Evolutionary conservation across 129 eudicot genomes (phyloP), one percentile per base, ranked within the genome.

Genomic region (Chrysanthemum makinoi): DNA sequence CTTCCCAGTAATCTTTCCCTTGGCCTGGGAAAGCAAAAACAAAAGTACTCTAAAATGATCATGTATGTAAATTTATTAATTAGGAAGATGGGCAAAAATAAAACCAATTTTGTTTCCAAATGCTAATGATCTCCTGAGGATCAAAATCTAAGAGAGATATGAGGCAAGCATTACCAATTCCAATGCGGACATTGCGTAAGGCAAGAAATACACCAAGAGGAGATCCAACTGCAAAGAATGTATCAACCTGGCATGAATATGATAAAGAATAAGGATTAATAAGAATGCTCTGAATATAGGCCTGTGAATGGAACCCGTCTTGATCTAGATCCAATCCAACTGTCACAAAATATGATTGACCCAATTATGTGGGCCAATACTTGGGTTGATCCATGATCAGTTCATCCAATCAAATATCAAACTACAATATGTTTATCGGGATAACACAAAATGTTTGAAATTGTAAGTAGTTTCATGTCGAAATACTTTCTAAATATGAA

Each of bases 201-300:
- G 98, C 76, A 10, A 94, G 97, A 78, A 94, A 94, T 47, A 94
- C 98, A 49, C 96, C 98, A 82, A 94, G 98, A 62, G 98, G 98
- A 70, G 98, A 89, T 10, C 98, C 98, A 28, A 84, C 98, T 7
- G 98, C 98, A 87, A 83, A 94, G 79, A 89, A 94, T 75, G 97
- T 94, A 71, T 94, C 98, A 56, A 94, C 98, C 98, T 93, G 96
- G 73, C 66, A 84, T 19, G 50, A 80, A 68, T 62, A 63, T 51
- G 57, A 30, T 16, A 74, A 30, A 67, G 44, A 9, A 14, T 70
- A 69, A 73, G 78, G 44, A 79, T 74, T 50, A 65, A 46, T 52
- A 65, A 44, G 35, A 30, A 30, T 30, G 35, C 35, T 30, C 6
- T 30, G 35, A 39, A 39, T 39, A 39, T 6, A 6, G 46, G 10